Conservation (phyloP, 169 alveolate species). For the Babesia microti region DNA sequence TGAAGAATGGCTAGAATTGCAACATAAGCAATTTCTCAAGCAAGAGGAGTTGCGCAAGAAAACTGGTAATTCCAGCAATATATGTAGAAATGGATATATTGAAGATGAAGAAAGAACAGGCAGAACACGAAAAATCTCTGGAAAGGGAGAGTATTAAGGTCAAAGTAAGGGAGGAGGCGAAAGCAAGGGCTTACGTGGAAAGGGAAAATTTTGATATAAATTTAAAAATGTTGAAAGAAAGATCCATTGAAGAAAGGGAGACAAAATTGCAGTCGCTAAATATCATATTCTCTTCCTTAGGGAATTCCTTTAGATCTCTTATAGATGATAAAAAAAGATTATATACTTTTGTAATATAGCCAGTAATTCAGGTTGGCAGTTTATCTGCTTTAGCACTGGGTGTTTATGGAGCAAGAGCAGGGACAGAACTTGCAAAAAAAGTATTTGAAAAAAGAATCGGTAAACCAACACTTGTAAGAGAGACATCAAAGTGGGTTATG, state of each 20-base stretch:
- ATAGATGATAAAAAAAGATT: conserved; percentile 60
- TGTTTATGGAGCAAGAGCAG: conserved; percentile 59
- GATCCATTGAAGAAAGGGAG: conserved; percentile 77
- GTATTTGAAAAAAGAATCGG: conserved; percentile 65
- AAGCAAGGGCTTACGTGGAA: conserved; percentile 61
- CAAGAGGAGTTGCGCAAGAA: conserved; percentile 78
- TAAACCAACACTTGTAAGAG: conserved; percentile 78
- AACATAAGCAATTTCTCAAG: conserved; percentile 79
- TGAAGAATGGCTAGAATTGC: conserved; percentile 81
- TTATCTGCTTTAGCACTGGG: conserved; percentile 66
- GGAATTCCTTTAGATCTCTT: conserved; percentile 55
- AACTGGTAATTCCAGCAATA: conserved; percentile 32
- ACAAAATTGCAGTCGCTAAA: conserved; percentile 77
- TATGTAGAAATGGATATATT: conserved; percentile 28
- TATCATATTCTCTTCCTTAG: conserved; percentile 65
- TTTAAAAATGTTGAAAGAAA: conserved; percentile 62
- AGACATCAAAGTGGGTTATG: conserved; percentile 72
- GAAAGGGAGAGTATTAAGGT: conserved; percentile 78
- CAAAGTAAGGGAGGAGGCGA: conserved; percentile 67
- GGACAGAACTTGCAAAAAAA: conserved; percentile 48
- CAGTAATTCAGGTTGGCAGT: conserved; percentile 33
- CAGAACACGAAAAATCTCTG: conserved; percentile 58
- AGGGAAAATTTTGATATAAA: conserved; percentile 66
- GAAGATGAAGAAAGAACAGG: conserved; percentile 57
- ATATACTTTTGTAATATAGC: neutral